A percentile compares a stretch with the other conserved stretches of the same genome.
Evolutionary conservation across 805 yeast genomes (phyloP).

Genomic region (Myxozyma geophila): DNA sequence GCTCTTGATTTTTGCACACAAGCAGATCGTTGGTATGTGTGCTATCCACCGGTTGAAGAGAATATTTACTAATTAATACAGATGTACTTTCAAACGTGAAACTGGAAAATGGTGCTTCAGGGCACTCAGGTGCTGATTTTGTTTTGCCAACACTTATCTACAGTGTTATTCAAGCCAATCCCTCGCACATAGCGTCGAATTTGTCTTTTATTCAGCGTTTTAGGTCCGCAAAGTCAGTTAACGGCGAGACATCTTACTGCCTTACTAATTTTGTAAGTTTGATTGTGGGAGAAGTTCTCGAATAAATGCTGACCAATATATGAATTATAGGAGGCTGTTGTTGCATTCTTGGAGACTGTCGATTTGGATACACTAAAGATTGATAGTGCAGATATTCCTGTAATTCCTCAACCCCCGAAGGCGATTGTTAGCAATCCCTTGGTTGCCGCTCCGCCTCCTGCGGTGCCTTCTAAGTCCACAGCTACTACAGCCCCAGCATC

Average conservation of each 20-base stretch:
- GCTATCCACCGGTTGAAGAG: not conserved
- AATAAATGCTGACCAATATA: not conserved
- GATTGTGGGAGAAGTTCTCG: not conserved
- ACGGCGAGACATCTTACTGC: conserved; percentile 50
- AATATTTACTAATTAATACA: not conserved
- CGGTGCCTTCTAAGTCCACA: not conserved
- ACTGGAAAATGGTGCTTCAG: conserved; percentile 31
- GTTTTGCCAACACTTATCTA: conserved; percentile 49
- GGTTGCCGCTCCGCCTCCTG: not conserved
- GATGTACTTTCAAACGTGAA: conserved; percentile 23
- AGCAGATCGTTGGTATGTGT: conserved; percentile 43
- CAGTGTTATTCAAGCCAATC: conserved; percentile 42
- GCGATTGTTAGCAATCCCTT: conserved; percentile 8
- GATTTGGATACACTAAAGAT: conserved; percentile 44
- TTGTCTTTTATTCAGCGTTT: conserved; percentile 48
- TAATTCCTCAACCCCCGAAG: conserved; percentile 18
- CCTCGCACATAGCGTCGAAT: conserved; percentile 46
- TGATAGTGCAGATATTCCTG: conserved; percentile 38
- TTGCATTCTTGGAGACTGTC: conserved; percentile 46
- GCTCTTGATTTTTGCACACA: conserved; percentile 46
- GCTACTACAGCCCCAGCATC: not conserved
- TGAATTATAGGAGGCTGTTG: conserved; percentile 47
- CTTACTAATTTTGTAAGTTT: conserved; percentile 46
- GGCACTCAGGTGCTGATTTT: conserved; percentile 45
- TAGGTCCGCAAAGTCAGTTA: conserved; percentile 43